Evolutionary conservation across 2,329 filamentous ascomycete species (phyloP).

Genomic region (Monosporascus cannonballus): DNA sequence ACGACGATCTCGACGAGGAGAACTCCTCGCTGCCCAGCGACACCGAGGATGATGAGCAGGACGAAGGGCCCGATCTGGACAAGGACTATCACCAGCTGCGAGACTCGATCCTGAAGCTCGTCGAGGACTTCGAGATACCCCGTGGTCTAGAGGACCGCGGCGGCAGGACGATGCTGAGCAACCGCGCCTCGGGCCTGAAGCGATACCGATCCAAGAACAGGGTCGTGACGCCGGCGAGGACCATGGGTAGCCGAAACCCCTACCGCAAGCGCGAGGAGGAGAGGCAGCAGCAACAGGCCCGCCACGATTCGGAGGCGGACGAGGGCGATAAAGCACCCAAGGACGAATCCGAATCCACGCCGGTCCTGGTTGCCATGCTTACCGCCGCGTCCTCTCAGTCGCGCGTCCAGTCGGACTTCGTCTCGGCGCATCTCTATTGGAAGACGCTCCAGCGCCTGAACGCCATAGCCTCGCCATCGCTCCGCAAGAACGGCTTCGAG

Average conservation of each 20-base stretch:
- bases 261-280: conserved; percentile 37
- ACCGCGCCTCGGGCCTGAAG: conserved; percentile 57
- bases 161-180: conserved; percentile 61
- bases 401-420: conserved; percentile 73
- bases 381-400: conserved; percentile 72
- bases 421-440: conserved; percentile 80
- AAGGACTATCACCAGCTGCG: conserved; percentile 78
- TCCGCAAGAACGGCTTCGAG: conserved; percentile 63
- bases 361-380: conserved; percentile 65
- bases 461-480: conserved; percentile 51
- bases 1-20: conserved; percentile 59
- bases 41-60: conserved; percentile 56
- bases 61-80: conserved; percentile 58
- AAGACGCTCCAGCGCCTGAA: conserved; percentile 71
- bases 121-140: conserved; percentile 77
- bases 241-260: conserved; percentile 52
- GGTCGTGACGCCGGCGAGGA: conserved; percentile 44
- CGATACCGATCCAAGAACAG: conserved; percentile 56
- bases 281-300: conserved; percentile 14
- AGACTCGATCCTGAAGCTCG: conserved; percentile 72
- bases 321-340: conserved; percentile 17
- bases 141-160: conserved; percentile 56
- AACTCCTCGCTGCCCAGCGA: conserved; percentile 55
- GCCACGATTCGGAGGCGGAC: conserved; percentile 24
- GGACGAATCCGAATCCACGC: conserved; percentile 36